These are phyloP conservation scores for Straminergon stramineum DNA, from an alignment of 225 moss, liverwort and hornwort genomes.

Conservation along the genomic window DNA sequence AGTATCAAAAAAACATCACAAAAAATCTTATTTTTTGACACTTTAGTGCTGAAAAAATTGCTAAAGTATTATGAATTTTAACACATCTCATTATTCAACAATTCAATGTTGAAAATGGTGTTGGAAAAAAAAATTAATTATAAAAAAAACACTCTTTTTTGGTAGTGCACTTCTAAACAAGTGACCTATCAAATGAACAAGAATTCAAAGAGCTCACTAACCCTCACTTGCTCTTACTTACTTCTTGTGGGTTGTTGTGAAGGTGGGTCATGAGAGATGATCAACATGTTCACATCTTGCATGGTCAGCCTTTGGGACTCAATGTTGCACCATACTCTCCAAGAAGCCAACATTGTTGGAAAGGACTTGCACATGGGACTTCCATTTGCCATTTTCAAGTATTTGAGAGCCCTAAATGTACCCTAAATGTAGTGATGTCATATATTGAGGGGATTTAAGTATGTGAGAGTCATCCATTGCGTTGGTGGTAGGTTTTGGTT, in stretches of 20 bases:
- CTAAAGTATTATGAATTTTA: not conserved
- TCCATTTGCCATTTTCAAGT: too few species aligned
- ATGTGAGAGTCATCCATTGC: too few species aligned
- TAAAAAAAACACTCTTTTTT: not conserved
- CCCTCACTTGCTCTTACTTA: not conserved
- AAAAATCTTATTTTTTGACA: not conserved
- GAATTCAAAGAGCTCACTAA: too few species aligned
- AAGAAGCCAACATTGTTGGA: not conserved
- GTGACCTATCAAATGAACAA: rapidly evolving
- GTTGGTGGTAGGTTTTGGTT: too few species aligned
- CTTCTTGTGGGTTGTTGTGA: too few species aligned
- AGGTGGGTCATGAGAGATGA: not conserved
- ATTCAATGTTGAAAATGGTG: not conserved
- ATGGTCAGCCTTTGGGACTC: too few species aligned
- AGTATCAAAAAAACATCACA: not conserved
- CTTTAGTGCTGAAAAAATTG: not conserved
- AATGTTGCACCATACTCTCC: not conserved
- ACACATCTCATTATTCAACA: not conserved
- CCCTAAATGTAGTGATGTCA: not conserved
- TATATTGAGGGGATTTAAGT: not conserved
- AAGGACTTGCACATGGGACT: not conserved
- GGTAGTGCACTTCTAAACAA: not conserved
- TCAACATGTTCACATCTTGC: not conserved
- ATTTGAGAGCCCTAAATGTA: not conserved
- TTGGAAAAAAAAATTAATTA: too few species aligned